Evolutionary conservation across 768 basidiomycete species (phyloP), one percentile per base, ranked within the genome.

Genomic region (Panus rudis): DNA sequence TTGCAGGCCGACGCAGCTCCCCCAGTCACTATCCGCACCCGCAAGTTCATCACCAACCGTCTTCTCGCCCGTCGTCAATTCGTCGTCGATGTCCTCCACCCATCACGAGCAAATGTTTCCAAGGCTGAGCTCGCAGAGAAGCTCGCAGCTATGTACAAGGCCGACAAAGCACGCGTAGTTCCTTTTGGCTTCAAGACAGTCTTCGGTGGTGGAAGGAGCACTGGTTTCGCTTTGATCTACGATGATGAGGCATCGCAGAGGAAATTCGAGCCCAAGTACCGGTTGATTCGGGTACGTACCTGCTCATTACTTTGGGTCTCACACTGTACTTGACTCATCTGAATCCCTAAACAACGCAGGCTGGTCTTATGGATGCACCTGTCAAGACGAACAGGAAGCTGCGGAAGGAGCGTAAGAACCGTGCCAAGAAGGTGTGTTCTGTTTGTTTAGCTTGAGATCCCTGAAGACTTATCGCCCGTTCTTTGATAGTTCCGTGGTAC

Each of bases 11-110:
- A 87, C 64, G 72, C 65, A 63, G 73, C 79, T 65, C 78, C 89
- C 65, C 83, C 93, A 47, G 76, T 99, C 55, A 99, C 96, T 54
- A 77, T 99, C 64, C 90, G 96, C 59, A 96, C 96, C 43, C 88
- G 93, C 67, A 97, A 99, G 76, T 98, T 98, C 75, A 88, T 97
- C 69, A 96, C 93, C 63, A 99, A 99, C 79, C 91, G 92, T 48
- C 86, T 99, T 52, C 74, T 99, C 39, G 81, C 88, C 55, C 88
- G 96, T 57, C 88, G 90, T 60, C 96, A 98, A 76, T 93, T 98
- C 61, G 77, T 97, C 55, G 76, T 97, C 53, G 92, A 93, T 55
- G 78, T 94, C 54, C 81, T 96, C 54, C 96, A 99, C 71, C 94
- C 94, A n/a, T 84, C 79, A 43, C 88, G 92, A 45, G 67, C 96